Evolutionary conservation across 192 early-diverging fungal genomes (phyloP).

Genomic region (Backusella tarrabulga): DNA sequence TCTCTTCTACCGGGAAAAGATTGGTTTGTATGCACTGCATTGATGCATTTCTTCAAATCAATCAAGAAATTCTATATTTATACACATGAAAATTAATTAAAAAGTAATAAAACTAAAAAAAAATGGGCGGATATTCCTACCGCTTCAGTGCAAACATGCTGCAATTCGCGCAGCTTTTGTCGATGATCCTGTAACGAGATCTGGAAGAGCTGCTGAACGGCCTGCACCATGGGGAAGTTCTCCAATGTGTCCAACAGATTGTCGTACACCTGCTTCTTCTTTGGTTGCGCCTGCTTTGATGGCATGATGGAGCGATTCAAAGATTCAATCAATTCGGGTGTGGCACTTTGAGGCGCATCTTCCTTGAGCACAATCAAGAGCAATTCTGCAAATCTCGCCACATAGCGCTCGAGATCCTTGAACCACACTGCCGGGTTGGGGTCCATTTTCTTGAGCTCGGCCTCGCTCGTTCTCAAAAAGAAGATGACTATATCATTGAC

Average conservation of each 20-base stretch:
- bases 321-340: conserved; percentile 30
- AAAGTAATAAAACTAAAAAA: neutral
- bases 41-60: conserved; percentile 49
- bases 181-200: conserved; percentile 32
- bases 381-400: conserved; percentile 45
- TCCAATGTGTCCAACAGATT: conserved; percentile 4
- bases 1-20: conserved; percentile 35
- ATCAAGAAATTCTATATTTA: conserved; percentile 37
- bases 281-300: neutral
- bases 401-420: conserved; percentile 42
- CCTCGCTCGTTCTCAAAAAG: conserved; percentile 42
- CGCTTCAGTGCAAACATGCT: conserved; percentile 41
- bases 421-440: conserved; percentile 36
- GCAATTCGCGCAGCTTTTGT: conserved; percentile 40
- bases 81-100: neutral
- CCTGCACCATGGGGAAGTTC: conserved; percentile 20
- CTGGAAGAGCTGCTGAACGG: conserved; percentile 44
- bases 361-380: conserved; percentile 44
- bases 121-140: conserved; percentile 17
- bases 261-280: neutral
- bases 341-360: conserved; percentile 33
- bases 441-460: conserved; percentile 27
- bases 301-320: conserved; percentile 16
- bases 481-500: conserved; percentile 46
- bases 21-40: conserved; percentile 42